Evolutionary conservation across 345 rosid genomes (phyloP), one percentile per base, ranked within the genome.

Genomic region (Raphanus raphanistrum): DNA sequence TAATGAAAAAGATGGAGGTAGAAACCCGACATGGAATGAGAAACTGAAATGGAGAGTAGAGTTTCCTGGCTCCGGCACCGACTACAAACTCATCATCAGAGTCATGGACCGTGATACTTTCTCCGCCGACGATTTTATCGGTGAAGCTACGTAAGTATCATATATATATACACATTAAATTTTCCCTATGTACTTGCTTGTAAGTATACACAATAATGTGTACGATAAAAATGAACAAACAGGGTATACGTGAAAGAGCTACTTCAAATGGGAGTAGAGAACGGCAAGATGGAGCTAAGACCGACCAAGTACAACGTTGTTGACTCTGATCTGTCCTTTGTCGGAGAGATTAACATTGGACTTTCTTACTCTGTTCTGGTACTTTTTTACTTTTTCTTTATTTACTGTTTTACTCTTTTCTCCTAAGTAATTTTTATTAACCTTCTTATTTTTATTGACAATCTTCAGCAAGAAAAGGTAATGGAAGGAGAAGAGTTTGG

Each of bases 101-200:
- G 84, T 92, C 84, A 90, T 94, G 95, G 98, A 94, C 87, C 84
- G 85, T 64, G 98, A 94, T 76, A 90, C 86, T 28, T 87, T 94
- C 85, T 71, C 95, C 17, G 0, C 82, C 0, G 98, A 92, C 68
- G 98, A 94, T 74, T 84, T 65, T 62, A 58, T 94, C 4, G 98
- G 98, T 3, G 73, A 87, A 73, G 88, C 97, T 65, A 82, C 85
- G 98, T 94, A 87, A 79, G 88, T 69, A 11, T 35, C 21, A 58
- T 21, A 17, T 38, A 28, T 2, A 28, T n/a, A 2, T 11, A 45
- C 45, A 45, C 48, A 52, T 6, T 62, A 6, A 4, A 50, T 2
- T 12, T 6, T 16, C 7, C 7, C 62, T 16, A 28, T 6, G 21
- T 43, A 45, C 52, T 12, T 57, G 31, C 4, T 11, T 57, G 54